Evolutionary conservation across 768 basidiomycete genomes (phyloP).

Genomic region (Rhizopogon vinicolor): DNA sequence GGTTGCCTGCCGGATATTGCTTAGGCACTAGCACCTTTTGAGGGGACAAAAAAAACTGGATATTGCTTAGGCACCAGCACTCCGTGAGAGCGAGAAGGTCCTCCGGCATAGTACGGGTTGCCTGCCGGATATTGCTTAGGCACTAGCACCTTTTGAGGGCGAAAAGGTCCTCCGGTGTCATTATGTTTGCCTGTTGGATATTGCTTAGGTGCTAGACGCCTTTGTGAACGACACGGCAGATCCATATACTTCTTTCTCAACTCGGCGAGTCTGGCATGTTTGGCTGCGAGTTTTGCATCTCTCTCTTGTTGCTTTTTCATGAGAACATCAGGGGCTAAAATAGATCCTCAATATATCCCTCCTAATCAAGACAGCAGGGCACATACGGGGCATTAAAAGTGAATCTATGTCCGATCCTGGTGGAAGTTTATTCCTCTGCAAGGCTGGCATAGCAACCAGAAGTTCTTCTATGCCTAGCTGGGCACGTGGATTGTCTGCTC

Average conservation of each 20-base stretch:
- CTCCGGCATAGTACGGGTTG: not conserved
- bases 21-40: not conserved
- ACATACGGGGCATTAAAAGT: constrained; percentile 35
- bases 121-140: not conserved
- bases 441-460: constrained; percentile 13
- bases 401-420: not conserved
- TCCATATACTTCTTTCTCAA: not conserved
- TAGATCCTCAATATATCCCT: not conserved
- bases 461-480: constrained; percentile 31
- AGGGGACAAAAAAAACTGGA: no score
- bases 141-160: not conserved
- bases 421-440: constrained; percentile 12
- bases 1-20: not conserved
- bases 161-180: not conserved
- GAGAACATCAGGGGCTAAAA: constrained; percentile 36
- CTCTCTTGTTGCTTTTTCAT: constrained; percentile 9
- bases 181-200: constrained; percentile 1
- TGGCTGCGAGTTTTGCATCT: no score
- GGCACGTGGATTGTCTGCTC: constrained; percentile 25
- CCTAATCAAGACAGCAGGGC: constrained; percentile 2
- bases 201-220: constrained; percentile 2
- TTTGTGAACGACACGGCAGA: not conserved
- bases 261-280: not conserved
- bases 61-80: not conserved
- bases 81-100: constrained; percentile 5